Evolutionary conservation across 345 rosid genomes (phyloP).

Genomic region (Eucalyptus cloeziana): DNA sequence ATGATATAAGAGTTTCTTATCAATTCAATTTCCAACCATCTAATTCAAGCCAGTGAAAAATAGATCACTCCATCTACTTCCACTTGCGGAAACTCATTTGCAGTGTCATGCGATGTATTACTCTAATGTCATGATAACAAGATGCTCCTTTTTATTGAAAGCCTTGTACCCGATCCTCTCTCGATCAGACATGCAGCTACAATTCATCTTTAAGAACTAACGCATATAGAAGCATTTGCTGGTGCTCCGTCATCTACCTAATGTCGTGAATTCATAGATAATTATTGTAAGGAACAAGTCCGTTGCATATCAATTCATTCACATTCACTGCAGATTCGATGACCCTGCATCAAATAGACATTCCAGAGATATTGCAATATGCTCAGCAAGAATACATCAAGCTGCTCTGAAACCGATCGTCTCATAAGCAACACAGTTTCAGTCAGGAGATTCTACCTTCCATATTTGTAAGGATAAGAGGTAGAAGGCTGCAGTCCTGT

Average conservation of each 20-base stretch:
- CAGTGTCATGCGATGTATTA: background rate
- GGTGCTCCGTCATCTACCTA: background rate
- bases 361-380: background rate
- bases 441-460: constrained; percentile 22
- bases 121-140: background rate
- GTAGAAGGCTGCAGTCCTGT: constrained; percentile 40
- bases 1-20: background rate
- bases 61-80: background rate
- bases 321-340: background rate
- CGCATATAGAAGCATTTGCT: background rate
- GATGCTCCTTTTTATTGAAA: background rate
- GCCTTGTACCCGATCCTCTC: background rate
- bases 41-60: background rate
- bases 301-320: background rate
- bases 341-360: background rate
- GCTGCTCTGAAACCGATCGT: background rate
- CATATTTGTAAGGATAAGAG: constrained; percentile 39
- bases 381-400: background rate
- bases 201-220: background rate
- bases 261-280: background rate
- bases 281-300: background rate
- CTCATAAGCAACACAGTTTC: background rate
- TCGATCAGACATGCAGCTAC: background rate
- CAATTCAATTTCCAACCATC: background rate
- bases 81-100: background rate